Evolutionary conservation across 768 basidiomycete species (phyloP), one percentile per base, ranked within the genome.

Genomic region (Tulasnella sp.): DNA sequence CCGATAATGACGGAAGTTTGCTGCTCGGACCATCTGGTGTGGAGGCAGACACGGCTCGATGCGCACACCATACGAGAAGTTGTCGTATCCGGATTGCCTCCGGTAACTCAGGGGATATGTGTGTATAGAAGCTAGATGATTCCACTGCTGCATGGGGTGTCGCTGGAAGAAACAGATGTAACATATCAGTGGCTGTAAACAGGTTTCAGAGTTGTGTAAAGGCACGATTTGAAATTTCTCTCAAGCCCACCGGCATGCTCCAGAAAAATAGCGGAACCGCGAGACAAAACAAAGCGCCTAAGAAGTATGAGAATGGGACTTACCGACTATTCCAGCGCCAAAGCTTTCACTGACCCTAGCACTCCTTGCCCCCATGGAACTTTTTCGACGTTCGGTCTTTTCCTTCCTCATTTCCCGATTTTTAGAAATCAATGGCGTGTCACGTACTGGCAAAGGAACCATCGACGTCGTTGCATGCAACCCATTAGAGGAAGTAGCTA

Each of bases 71-170:
- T 3, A 43, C 49, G 24, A 51, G 49, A 16, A 51, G 27, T 22
- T 51, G 49, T 13, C 49, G 49, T 43, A 51, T 51, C 25, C 49
- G 49, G 2, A 51, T n/a, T 20, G 49, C 49, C 29, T 51, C 49
- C n/a, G 49, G 49, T 19, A 51, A 31, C 19, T 51, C 49, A 20
- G 49, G 39, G 10, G 49, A 51, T 24, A 51, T 51, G 13, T 51
- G 49, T 15, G 49, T 51, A 29, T 51, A 51, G 27, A 51, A 51
- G 6, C 44, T 34, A 2, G 49, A 29, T 10, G n/a, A 33, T 28
- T 51, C 49, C 31, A 51, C 49, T 3, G 49, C 41, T 4, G 49
- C 39, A 32, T 51, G 49, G 24, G 49, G 49, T 29, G 32, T 51
- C 24, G 49, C 49, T 51, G 44, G 19, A 42, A n/a, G 34, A 35